Evolutionary conservation across 2,329 filamentous ascomycete genomes (phyloP).

Genomic region (Hypoxylon rubiginosum): DNA sequence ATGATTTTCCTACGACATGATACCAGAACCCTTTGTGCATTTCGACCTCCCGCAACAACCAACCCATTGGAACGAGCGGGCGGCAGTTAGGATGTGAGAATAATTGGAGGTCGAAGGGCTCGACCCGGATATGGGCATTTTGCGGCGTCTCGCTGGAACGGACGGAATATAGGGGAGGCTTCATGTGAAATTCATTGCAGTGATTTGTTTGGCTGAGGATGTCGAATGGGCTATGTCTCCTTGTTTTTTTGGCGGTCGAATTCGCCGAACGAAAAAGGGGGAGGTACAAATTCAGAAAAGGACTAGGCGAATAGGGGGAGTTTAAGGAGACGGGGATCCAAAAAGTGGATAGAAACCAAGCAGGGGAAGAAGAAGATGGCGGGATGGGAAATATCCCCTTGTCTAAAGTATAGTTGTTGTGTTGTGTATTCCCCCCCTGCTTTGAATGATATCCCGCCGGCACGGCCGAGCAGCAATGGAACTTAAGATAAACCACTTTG

Average conservation of each 20-base stretch:
- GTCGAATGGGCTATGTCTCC: slow-evolving; percentile 16
- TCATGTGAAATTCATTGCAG: slow-evolving; percentile 17
- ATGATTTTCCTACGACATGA: slow-evolving; percentile 48
- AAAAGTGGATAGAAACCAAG: slow-evolving; percentile 6
- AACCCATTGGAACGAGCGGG: slow-evolving; percentile 18
- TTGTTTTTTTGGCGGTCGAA: slow-evolving; percentile 14
- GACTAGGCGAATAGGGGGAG: slow-evolving; percentile 22
- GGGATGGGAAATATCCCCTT: not conserved
- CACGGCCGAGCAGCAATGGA: slow-evolving; percentile 49
- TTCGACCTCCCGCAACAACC: slow-evolving; percentile 21
- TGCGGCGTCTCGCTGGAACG: slow-evolving; percentile 41
- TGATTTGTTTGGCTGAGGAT: slow-evolving; percentile 13
- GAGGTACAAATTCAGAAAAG: slow-evolving; percentile 6
- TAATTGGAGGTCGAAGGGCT: slow-evolving; percentile 22
- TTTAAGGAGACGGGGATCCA: slow-evolving; percentile 16
- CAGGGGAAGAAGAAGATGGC: not conserved
- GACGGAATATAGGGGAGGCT: slow-evolving; percentile 24
- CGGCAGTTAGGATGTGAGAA: slow-evolving; percentile 20
- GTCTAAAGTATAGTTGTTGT: slow-evolving; percentile 14
- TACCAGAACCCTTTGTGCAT: slow-evolving; percentile 30
- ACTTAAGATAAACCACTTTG: slow-evolving; percentile 30
- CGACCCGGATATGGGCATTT: slow-evolving; percentile 27
- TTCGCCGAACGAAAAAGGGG: not conserved
- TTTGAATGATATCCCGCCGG: slow-evolving; percentile 54
- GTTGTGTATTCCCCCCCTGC: slow-evolving; percentile 40